phyloP scores from a whole-genome alignment of 148 eudicot genomes.

The Hydrangea macrophylla region DNA sequence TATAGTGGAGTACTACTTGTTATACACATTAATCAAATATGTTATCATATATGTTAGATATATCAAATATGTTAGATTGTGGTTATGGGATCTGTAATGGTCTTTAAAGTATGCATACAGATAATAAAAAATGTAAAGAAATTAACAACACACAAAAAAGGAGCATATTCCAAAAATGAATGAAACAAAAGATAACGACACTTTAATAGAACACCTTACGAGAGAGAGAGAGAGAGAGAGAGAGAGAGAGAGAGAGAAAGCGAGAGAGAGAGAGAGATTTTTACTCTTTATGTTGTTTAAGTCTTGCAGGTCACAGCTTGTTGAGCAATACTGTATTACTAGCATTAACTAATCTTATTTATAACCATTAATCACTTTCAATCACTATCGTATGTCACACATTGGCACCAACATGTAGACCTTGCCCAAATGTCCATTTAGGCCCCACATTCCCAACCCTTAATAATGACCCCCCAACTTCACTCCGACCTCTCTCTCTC shows the following conservation, averaged over 20 bases:
- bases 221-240: not conserved
- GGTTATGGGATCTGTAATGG: not conserved
- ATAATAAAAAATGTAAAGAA: not conserved
- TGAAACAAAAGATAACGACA: slow-evolving; percentile 45
- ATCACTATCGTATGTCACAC: slow-evolving; percentile 42
- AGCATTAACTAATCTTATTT: slow-evolving; percentile 21
- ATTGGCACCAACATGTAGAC: slow-evolving; percentile 45
- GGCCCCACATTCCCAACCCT: slow-evolving; percentile 25
- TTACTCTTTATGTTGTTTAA: slow-evolving; percentile 19
- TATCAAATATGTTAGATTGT: too few relatives aligned
- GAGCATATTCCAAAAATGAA: slow-evolving; percentile 26
- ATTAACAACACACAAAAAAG: not conserved
- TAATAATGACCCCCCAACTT: slow-evolving; percentile 17
- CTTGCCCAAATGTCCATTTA: slow-evolving; percentile 30
- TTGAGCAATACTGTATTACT: slow-evolving; percentile 42
- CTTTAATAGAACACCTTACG: slow-evolving; percentile 27
- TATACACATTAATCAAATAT: too few relatives aligned
- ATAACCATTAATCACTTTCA: slow-evolving; percentile 23
- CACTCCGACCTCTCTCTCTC: slow-evolving; percentile 3
- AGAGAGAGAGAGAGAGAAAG: not conserved
- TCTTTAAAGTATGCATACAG: not conserved
- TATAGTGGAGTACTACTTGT: too few relatives aligned
- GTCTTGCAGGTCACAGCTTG: slow-evolving; percentile 45
- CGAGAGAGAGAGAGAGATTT: too few relatives aligned
- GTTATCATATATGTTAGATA: too few relatives aligned